Conservation (phyloP, 1,139 yeast genomes). For the Yamadazyma taylorii region DNA sequence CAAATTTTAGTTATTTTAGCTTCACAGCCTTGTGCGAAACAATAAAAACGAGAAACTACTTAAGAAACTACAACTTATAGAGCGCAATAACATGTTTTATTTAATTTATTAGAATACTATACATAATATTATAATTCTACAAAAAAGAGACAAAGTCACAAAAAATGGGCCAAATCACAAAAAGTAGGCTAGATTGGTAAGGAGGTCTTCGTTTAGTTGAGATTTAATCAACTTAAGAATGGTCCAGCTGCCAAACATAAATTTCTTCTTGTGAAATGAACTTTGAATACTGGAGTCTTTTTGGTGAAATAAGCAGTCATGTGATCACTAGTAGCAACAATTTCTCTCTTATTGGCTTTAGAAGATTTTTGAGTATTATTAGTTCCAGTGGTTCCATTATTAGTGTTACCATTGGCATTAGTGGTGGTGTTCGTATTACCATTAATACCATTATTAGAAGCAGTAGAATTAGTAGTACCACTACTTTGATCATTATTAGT, state of each 20-base stretch:
- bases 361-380: constrained; percentile 10
- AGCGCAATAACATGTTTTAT: no score
- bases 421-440: constrained; percentile 15
- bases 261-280: constrained; percentile 87
- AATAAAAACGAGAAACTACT: no score
- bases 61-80: no score
- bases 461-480: constrained; percentile 4
- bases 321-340: constrained; percentile 82
- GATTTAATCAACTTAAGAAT: constrained; percentile 31
- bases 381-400: constrained; percentile 14
- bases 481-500: no score
- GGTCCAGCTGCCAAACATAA: constrained; percentile 94
- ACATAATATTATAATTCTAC: no score
- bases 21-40: no score
- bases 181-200: no score
- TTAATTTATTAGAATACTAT: no score
- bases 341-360: constrained; percentile 54
- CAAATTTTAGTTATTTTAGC: constrained; percentile 8
- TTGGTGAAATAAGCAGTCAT: constrained; percentile 93
- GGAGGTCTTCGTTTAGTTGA: no score
- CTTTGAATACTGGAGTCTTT: constrained; percentile 90
- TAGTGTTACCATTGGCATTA: constrained; percentile 22
- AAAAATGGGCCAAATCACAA: no score
- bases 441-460: constrained; percentile 1
- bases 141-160: no score